These are phyloP conservation scores for Coniochaeta ligniaria DNA, from an alignment of 2,329 filamentous ascomycete species.

Conservation along the genomic window DNA sequence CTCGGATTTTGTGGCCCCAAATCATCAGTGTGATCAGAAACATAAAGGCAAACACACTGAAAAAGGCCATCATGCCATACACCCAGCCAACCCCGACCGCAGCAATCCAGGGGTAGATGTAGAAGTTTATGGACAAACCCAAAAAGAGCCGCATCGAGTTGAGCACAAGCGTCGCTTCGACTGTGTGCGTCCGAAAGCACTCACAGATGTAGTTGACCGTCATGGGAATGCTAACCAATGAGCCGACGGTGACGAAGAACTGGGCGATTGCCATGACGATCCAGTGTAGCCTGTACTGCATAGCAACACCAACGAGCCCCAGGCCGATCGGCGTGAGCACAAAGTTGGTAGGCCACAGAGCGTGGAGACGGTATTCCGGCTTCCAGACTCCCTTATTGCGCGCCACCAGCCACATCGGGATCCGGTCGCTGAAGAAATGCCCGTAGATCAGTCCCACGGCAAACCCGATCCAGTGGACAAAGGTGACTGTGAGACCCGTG, in stretches of 20 bases:
- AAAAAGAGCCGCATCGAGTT: conserved; percentile 26
- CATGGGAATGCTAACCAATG: conserved; percentile 21
- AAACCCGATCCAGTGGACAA: conserved; percentile 32
- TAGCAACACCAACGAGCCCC: conserved; percentile 26
- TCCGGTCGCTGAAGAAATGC: conserved; percentile 27
- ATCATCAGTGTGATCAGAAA: conserved; percentile 20
- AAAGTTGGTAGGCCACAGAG: conserved; percentile 19
- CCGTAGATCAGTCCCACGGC: conserved; percentile 26
- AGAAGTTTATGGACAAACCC: conserved; percentile 29
- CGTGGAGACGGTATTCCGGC: conserved; percentile 29
- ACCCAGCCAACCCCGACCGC: conserved; percentile 28
- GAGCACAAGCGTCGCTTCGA: conserved; percentile 25
- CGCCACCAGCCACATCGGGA: conserved; percentile 25
- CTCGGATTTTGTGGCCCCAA: conserved; percentile 16
- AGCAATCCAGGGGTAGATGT: conserved; percentile 27
- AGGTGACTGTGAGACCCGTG: conserved; percentile 14
- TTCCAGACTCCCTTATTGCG: conserved; percentile 24
- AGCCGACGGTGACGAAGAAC: conserved; percentile 30
- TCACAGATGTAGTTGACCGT: conserved; percentile 22
- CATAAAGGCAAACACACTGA: conserved; percentile 18
- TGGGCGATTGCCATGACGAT: conserved; percentile 28
- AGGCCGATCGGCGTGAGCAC: conserved; percentile 24
- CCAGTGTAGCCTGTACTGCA: conserved; percentile 32
- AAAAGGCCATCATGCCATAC: conserved; percentile 32
- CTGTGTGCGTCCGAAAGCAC: conserved; percentile 25